Base-by-base conservation (phyloP, 768 basidiomycete genomes). In the Tylopilus rubrobrunneus region DNA sequence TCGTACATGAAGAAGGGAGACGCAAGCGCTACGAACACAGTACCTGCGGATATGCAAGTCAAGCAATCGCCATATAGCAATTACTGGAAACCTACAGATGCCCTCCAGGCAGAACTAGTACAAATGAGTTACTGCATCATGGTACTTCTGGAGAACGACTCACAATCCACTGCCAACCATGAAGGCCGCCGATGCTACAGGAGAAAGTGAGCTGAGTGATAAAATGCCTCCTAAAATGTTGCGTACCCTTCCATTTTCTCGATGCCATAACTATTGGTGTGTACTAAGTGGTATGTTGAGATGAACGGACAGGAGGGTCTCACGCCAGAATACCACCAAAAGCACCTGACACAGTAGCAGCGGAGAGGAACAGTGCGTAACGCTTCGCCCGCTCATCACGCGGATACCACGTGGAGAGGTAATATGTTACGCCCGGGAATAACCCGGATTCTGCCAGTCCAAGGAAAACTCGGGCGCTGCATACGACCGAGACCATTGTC, bases 371-470 rank as follows among this genome's bases (percentile, higher is more conserved):
- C 15, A 84, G 65, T 1, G 84, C 81, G 34, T 81, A 72, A 36
- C 84, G 78, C 55, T 68, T 69, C 12, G 78, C 82, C 43, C 78
- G 78, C 60, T 85, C 84, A 39, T 71, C 67, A 41, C 79, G 72
- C 9, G 80, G 75, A 63, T 88, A 82, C 83, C 83, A 86, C 45
- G 78, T 65, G 3, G 80, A 80, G 31, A 83, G 62, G 31, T 72
- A 75, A 55, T 69, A 79, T 14, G 71, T 62, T 46, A 75, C 62
- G 3, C 73, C 73, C 0, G 75, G 72, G 48, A 72, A 66, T 10
- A 77, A 57, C 42, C 81, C 80, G 29, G 74, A 70, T 56, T 80
- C 79, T 21, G 76, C 67, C 39, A 78, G 51, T 17, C 78, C 80
- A 12, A 80, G 71, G 61, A 80, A 74, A 47, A 73, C 7, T 14